Evolutionary conservation across 2,329 filamentous ascomycete species (phyloP).

Genomic region (Colletotrichum cordylinicola): DNA sequence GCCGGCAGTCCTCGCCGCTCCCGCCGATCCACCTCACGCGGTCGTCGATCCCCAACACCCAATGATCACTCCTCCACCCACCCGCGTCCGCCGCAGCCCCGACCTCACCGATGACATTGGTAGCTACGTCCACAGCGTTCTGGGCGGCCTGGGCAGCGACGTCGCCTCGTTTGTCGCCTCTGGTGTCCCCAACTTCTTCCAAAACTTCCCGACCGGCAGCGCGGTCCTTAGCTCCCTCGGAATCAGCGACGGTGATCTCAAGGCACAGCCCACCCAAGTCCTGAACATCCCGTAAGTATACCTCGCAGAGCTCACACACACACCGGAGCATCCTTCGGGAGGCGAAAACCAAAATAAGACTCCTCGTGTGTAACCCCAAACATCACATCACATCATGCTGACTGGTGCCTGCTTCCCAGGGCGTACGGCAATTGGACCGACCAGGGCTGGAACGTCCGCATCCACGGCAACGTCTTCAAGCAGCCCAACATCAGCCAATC

Average conservation of each 20-base stretch:
- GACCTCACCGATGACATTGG: slow-evolving; percentile 47
- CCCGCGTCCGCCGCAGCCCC: slow-evolving; percentile 2
- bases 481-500: slow-evolving; percentile 70
- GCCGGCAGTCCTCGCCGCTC: slow-evolving; percentile 21
- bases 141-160: slow-evolving; percentile 57
- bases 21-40: slow-evolving; percentile 11
- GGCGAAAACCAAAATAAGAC: not conserved
- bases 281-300: slow-evolving; percentile 67
- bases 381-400: slow-evolving; percentile 3
- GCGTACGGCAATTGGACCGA: slow-evolving; percentile 79
- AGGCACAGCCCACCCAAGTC: slow-evolving; percentile 70
- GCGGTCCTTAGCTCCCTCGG: slow-evolving; percentile 67
- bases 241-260: slow-evolving; percentile 62
- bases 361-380: not conserved
- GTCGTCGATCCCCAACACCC: slow-evolving; percentile 22
- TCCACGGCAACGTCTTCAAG: slow-evolving; percentile 85
- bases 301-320: not conserved
- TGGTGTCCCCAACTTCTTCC: slow-evolving; percentile 72
- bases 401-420: slow-evolving; percentile 28
- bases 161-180: slow-evolving; percentile 67
- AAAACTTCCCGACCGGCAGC: slow-evolving; percentile 67
- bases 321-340: not conserved
- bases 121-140: slow-evolving; percentile 55
- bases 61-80: slow-evolving; percentile 29
- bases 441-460: slow-evolving; percentile 76